Conservation (phyloP, 768 basidiomycete species). For the Phallus indusiatus region DNA sequence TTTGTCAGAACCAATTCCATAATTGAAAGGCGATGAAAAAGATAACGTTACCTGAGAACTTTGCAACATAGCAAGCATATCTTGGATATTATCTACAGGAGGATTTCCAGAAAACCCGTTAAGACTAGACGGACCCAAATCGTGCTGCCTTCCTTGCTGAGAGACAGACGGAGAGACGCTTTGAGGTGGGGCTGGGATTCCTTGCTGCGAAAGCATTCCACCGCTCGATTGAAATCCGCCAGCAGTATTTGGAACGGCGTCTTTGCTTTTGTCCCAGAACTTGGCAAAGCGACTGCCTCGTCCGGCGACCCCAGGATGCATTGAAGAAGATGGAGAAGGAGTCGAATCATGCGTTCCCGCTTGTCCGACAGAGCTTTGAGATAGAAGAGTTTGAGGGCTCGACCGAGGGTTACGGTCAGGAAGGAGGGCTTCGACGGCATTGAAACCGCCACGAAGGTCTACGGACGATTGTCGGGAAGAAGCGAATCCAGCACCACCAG, state of each 20-base stretch:
- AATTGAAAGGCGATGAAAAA: slow-evolving; percentile 11
- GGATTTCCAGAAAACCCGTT: slow-evolving; percentile 26
- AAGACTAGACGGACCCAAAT: slow-evolving; percentile 27
- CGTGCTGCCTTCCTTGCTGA: slow-evolving; percentile 35
- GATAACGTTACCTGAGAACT: slow-evolving; percentile 52
- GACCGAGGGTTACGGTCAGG: slow-evolving; percentile 9
- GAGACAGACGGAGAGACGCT: slow-evolving; percentile 35
- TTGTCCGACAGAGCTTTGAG: slow-evolving; percentile 7
- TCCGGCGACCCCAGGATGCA: slow-evolving; percentile 27
- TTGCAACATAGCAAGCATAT: slow-evolving; percentile 72
- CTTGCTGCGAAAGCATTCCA: not conserved
- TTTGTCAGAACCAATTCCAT: slow-evolving; percentile 22
- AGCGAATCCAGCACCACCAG: slow-evolving; percentile 11
- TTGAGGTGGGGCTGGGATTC: not conserved
- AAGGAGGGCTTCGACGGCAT: slow-evolving; percentile 19
- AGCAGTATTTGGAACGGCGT: slow-evolving; percentile 20
- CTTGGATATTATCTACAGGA: slow-evolving; percentile 61
- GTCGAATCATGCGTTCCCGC: slow-evolving; percentile 18
- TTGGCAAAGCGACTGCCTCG: slow-evolving; percentile 84
- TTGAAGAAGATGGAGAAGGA: slow-evolving; percentile 23
- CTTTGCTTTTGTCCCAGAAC: slow-evolving; percentile 63
- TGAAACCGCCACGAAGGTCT: slow-evolving; percentile 8
- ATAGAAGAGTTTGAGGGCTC: slow-evolving; percentile 5
- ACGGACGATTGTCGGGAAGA: not conserved
- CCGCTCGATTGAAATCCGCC: not conserved